These are phyloP conservation scores for Dactylellina drechsleri DNA, from an alignment of 2,329 filamentous ascomycete species.

Conservation along the genomic window DNA sequence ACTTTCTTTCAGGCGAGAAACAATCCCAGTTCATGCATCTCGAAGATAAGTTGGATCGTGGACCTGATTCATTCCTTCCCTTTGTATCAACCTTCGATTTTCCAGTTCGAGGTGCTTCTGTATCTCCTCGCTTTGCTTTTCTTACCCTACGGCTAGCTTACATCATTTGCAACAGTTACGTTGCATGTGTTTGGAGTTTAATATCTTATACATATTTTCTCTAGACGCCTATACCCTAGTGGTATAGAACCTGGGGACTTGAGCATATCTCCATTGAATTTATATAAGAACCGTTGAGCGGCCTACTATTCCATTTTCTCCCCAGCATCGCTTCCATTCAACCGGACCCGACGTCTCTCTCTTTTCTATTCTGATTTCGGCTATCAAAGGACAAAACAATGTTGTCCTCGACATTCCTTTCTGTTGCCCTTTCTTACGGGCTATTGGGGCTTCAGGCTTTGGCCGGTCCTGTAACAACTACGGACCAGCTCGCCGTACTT, in stretches of 20 bases:
- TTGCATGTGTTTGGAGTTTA: conserved; percentile 28
- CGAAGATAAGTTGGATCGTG: conserved; percentile 19
- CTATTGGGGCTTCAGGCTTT: conserved; percentile 44
- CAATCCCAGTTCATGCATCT: conserved; percentile 25
- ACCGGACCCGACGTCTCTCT: conserved; percentile 15
- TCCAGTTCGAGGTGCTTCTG: conserved; percentile 20
- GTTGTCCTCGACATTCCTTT: conserved; percentile 46
- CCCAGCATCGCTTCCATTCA: conserved; percentile 18
- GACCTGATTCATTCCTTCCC: conserved; percentile 33
- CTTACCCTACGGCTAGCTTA: conserved; percentile 4
- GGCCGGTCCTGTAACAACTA: conserved; percentile 25
- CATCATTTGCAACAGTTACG: conserved; percentile 10
- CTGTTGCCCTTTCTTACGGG: conserved; percentile 36
- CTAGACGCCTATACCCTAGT: neutral
- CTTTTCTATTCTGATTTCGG: conserved; percentile 15
- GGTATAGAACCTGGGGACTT: neutral
- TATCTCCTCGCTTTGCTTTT: conserved; percentile 4
- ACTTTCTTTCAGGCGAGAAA: conserved; percentile 12
- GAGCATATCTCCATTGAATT: neutral
- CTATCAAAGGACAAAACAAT: conserved; percentile 32
- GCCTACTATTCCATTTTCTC: conserved; percentile 15
- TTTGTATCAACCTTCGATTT: conserved; percentile 31
- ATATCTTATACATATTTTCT: neutral
- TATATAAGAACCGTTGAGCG: conserved; percentile 33
- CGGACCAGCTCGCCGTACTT: conserved; percentile 2